Evolutionary conservation across 768 basidiomycete genomes (phyloP).

Genomic region (Mycena polygramma): DNA sequence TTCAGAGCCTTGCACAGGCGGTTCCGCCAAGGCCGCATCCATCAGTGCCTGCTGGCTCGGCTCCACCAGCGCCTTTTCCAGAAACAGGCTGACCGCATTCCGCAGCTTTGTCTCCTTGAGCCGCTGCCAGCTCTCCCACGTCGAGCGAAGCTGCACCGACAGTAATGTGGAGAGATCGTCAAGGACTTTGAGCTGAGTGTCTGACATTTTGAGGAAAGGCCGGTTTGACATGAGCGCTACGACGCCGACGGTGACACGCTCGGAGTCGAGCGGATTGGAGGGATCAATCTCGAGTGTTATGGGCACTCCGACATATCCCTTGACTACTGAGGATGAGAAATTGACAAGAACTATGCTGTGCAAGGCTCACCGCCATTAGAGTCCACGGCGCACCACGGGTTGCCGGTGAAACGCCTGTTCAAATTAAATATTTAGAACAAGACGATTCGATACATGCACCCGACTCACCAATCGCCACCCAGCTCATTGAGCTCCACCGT

Average conservation of each 20-base stretch:
- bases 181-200: conserved; percentile 19
- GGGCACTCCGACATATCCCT: conserved; percentile 26
- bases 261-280: conserved; percentile 18
- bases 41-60: conserved; percentile 13
- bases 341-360: neutral
- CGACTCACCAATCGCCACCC: conserved; percentile 21
- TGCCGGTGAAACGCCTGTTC: conserved; percentile 29
- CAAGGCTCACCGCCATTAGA: conserved; percentile 8
- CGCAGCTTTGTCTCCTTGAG: conserved; percentile 22
- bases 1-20: conserved; percentile 24
- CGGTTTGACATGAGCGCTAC: conserved; percentile 27
- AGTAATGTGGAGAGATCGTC: conserved; percentile 28
- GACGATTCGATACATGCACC: no score
- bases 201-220: conserved; percentile 8
- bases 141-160: conserved; percentile 30
- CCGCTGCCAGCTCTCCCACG: conserved; percentile 28
- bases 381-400: conserved; percentile 16
- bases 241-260: conserved; percentile 32
- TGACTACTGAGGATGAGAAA: neutral
- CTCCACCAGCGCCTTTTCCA: conserved; percentile 29
- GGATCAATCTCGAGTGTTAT: conserved; percentile 26
- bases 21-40: conserved; percentile 9
- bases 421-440: no score
- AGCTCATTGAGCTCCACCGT: conserved; percentile 24
- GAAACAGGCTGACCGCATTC: conserved; percentile 25